Percentiles rank a stretch among this genome's conserved stretches.
Evolutionary conservation across 139 green algal genomes (phyloP).

Genomic region (Coelastrella sp.): DNA sequence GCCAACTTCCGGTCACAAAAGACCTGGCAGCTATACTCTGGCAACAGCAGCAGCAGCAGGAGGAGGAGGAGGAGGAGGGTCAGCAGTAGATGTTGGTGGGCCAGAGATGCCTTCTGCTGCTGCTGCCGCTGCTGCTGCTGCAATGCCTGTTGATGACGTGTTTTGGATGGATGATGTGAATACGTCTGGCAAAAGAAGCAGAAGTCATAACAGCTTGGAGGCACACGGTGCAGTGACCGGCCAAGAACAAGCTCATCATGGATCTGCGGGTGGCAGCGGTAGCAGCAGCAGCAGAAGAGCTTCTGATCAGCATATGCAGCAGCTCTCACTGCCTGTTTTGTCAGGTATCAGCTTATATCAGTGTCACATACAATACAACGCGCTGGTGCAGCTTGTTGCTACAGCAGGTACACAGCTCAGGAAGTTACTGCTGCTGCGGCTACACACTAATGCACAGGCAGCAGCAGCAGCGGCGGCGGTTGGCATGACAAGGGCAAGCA

Average conservation of each 20-base stretch:
- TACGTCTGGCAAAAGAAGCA: background rate
- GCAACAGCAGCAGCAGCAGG: slow-evolving; percentile 1
- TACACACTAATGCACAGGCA: background rate
- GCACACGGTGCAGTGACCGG: too few relatives aligned
- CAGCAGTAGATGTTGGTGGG: background rate
- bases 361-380: background rate
- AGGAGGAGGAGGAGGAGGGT: background rate
- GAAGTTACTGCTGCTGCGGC: slow-evolving; percentile 10
- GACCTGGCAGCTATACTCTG: slow-evolving; percentile 15
- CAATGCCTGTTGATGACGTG: background rate
- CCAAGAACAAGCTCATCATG: too few relatives aligned
- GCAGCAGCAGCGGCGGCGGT: background rate
- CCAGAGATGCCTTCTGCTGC: too few relatives aligned
- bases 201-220: background rate
- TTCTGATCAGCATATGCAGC: background rate
- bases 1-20: background rate
- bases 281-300: slow-evolving; percentile 1
- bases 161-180: background rate
- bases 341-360: background rate
- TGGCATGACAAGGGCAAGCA: background rate
- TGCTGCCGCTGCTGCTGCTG: background rate
- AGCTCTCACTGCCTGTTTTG: background rate
- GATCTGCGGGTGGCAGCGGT: background rate
- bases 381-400: background rate
- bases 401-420: background rate